phyloP scores from a whole-genome alignment of 75 land plant species.

The Selaginella tamariscina region DNA sequence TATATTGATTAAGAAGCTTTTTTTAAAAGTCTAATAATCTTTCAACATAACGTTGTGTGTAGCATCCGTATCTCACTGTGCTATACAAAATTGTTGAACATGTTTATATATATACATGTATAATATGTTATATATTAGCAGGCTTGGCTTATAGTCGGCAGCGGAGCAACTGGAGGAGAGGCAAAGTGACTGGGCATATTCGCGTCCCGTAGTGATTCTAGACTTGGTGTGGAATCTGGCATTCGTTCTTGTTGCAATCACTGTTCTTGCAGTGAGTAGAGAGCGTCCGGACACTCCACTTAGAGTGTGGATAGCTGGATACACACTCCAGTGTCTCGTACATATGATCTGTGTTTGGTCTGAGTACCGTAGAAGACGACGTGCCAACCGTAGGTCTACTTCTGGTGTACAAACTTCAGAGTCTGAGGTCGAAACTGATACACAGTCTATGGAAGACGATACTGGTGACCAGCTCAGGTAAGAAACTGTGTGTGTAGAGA shows the following conservation, averaged over 20 bases:
- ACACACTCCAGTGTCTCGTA: neutral
- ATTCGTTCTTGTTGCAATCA: slow-evolving; percentile 1
- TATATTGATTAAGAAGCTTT: too few relatives aligned
- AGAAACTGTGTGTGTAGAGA: too few relatives aligned
- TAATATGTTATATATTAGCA: too few relatives aligned
- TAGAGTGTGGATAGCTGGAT: slow-evolving; percentile 1
- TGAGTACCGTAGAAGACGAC: neutral
- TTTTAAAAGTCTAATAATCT: too few relatives aligned
- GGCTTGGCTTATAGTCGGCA: too few relatives aligned
- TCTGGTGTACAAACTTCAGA: neutral
- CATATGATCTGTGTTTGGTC: slow-evolving; percentile 13
- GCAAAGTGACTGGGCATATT: slow-evolving; percentile 10
- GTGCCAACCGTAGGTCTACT: neutral
- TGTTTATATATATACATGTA: too few relatives aligned
- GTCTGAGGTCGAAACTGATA: neutral
- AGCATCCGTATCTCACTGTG: too few relatives aligned
- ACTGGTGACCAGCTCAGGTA: neutral
- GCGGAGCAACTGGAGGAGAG: slow-evolving; percentile 10
- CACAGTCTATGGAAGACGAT: neutral
- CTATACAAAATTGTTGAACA: too few relatives aligned
- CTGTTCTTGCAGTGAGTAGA: neutral
- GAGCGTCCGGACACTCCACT: slow-evolving; percentile 5
- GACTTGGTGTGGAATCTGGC: slow-evolving; percentile 10
- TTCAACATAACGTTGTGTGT: too few relatives aligned
- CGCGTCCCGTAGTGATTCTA: slow-evolving; percentile 1